A percentile compares a stretch with the other conserved stretches of the same genome.
Conservation (phyloP, 148 eudicot species). For the Fagopyrum esculentum region DNA sequence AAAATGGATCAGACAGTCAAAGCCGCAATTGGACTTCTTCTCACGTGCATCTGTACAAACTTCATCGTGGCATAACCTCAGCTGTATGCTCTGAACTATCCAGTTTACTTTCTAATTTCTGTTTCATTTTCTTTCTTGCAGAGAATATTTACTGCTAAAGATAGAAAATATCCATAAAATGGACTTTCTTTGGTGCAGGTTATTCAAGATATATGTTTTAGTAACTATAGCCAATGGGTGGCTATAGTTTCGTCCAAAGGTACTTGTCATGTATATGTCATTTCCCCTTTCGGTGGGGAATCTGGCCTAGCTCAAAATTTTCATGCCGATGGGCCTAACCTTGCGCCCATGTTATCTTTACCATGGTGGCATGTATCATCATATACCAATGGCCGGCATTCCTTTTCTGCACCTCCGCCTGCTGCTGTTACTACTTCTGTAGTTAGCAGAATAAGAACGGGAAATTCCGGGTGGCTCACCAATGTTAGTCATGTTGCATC, state of each 20-base stretch:
- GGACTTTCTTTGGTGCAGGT: constrained; percentile 36
- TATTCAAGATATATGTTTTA: constrained; percentile 82
- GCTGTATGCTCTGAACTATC: constrained; percentile 47
- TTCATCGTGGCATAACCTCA: constrained; percentile 80
- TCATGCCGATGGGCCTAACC: not conserved
- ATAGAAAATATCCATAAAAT: not conserved
- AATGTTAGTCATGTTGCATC: constrained; percentile 64
- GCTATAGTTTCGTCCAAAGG: constrained; percentile 78
- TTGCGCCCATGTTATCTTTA: not conserved
- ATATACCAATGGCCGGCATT: not conserved
- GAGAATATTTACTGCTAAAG: not conserved
- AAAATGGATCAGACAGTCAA: constrained; percentile 22
- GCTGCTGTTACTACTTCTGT: constrained; percentile 61
- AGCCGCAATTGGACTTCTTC: not conserved
- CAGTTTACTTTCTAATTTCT: constrained; percentile 5
- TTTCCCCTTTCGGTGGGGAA: constrained; percentile 69
- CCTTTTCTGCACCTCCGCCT: constrained; percentile 15
- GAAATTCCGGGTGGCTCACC: constrained; percentile 58
- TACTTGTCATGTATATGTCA: constrained; percentile 70
- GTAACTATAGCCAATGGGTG: constrained; percentile 72
- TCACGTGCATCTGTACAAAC: constrained; percentile 64
- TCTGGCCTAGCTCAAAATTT: constrained; percentile 22
- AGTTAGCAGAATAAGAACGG: constrained; percentile 63
- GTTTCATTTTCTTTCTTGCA: not conserved
- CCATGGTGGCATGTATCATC: not conserved